Evolutionary conservation across 768 basidiomycete species (phyloP), one percentile per base, ranked within the genome.

Genomic region (Tulasnella sp.): DNA sequence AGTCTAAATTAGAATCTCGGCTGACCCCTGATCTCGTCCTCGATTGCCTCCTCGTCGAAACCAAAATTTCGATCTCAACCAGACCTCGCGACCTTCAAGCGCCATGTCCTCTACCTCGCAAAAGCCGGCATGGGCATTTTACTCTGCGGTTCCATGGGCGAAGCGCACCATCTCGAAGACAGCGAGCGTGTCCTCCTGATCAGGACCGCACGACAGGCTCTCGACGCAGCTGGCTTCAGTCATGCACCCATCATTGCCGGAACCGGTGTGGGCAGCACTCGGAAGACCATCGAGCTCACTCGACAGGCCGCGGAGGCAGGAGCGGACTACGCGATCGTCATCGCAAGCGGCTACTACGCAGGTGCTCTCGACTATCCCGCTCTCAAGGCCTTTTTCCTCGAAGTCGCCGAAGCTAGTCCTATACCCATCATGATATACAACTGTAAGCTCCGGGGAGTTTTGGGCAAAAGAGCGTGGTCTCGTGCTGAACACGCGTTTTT

Each of bases 371-470:
- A 91, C 83, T 87, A 84, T 81, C 84, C 85, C 39, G 94, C 95
- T 0, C 86, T 96, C 81, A 94, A 94, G 85, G 87, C 88, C 0
- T 96, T 90, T 84, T 97, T 88, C 85, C 85, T 87, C 40, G 93
- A 95, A 81, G 90, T 97, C 48, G 85, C 92, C 18, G 86, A 90
- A 81, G 91, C 90, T 83, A 93, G 92, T 81, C 92, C 94, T 1
- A 90, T 98, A 72, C 95, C 96, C 2, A 90, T 96, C 71, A 88
- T 96, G 81, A 89, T 95, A 71, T 96, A 96, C 86, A 95, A 95
- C 82, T 96, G 93, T 92, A 80, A 83, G 91, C 85, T 7, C 40
- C 32, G 40, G 3, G 57, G 76, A 13, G 35, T 18, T 37, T 46
- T 7, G 16, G 32, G 9, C 3, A n/a, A 5, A 20, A 26, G 3